Evolutionary conservation across 1,139 yeast species (phyloP), one percentile per base, ranked within the genome.

Genomic region (Williopsis jadinii): DNA sequence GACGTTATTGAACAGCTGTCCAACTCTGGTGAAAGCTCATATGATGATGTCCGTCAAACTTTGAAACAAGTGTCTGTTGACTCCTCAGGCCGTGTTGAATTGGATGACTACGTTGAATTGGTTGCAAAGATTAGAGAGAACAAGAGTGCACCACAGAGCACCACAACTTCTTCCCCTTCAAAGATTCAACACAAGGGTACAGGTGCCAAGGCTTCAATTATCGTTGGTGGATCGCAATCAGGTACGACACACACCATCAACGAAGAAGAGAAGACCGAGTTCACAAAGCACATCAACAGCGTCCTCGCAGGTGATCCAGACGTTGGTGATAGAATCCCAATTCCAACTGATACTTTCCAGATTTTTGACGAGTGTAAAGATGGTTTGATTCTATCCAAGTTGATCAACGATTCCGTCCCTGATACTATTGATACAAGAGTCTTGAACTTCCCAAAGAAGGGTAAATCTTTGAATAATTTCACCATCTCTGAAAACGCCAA

Each of bases 401-500:
- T 92, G 62, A 88, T 94, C 63, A 92, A 92, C 63, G 98, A 92
- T 64, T 87, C 97, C 15, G 98, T 92, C 31, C 96, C 98, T 9
- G 97, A 92, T 63, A 92, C 98, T 11, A 92, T 92, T 56, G 99
- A 92, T 68, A 90, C 97, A 24, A 86, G 99, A 73, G 98, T 92
- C 27, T 75, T 92, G 61, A 92, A 92, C 63, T 68, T 81, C 62
- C 94, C 97, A 28, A 84, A 83, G 60, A 76, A 76, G 53, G 84
- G 83, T 48, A 90, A 87, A 66, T 67, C 75, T n/a, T 74, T 92
- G 60, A 92, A 94, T 71, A 87, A 87, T 59, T 92, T 92, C 71
- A 95, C 90, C 53, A 90, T 94, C 82, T 77, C 86, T 47, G 99
- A 92, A 68, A 92, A 92, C 64, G 97, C 98, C 41, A 92, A 92